Base-by-base conservation (phyloP, 805 yeast genomes). In the Hyphopichia homilentoma region DNA sequence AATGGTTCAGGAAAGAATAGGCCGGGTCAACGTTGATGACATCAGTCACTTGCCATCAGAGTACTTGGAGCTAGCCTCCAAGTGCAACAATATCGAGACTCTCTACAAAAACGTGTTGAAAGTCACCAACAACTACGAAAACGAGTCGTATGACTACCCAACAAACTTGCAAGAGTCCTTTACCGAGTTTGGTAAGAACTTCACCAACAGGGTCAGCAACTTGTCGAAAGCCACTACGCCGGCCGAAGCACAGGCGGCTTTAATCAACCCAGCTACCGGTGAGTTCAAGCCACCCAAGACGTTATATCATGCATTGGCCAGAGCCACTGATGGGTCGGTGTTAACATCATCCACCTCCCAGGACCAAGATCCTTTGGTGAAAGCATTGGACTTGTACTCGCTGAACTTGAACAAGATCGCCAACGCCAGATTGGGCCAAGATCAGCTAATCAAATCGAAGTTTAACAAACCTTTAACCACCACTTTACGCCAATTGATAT, bases 71-170 rank as follows among this genome's bases (percentile, higher is more conserved):
- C 55, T 65, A 42, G 68, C 70, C 5, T 44, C 37, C 26, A 52
- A 50, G 40, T 65, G 71, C 41, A 64, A 65, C 48, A 58, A 59
- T 36, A 58, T 64, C 36, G 72, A 65, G 35, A 56, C 48, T 25
- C 48, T 66, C 36, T 68, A 66, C 50, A 57, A 59, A 45, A 66
- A 68, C 39, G 62, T 64, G 15, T 58, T 65, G 45, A 65, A 61
- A 41, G 58, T 65, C 32, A 63, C 67, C 11, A 50, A 73, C 27
- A 71, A 68, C 36, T 85, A 81, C 59, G 89, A 81, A 49, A 73
- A 65, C 44, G 95, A 84, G 59, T 73, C 83, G 30, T 86, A 85
- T 59, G 95, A 85, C 59, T 85, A 85, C 56, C 95, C 95, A 7
- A 75, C 78, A 34, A 80, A 81, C 47, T 65, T 79, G 43, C 75